Percentiles rank a stretch among this genome's conserved stretches.
phyloP scores from a whole-genome alignment of 2,329 filamentous ascomycete genomes.

The Penicillium sp. region DNA sequence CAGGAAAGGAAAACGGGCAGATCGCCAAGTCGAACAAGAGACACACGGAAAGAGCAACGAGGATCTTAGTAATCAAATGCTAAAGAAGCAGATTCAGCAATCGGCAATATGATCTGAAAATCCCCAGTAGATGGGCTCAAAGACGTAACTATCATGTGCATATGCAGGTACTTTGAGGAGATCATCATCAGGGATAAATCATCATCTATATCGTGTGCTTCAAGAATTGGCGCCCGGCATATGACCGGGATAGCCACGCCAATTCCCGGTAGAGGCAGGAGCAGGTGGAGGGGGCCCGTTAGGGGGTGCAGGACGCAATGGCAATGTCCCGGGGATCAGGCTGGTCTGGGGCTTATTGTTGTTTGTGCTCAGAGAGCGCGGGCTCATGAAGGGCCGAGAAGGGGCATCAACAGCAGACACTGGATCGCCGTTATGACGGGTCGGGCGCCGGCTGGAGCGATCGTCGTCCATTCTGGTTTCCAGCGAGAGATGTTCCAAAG shows the following conservation, averaged over 20 bases:
- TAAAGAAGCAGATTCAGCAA: neutral
- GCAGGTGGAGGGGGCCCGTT: slow-evolving; percentile 61
- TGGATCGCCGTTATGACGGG: slow-evolving; percentile 34
- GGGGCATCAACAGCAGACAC: slow-evolving; percentile 40
- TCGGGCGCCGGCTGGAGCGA: slow-evolving; percentile 29
- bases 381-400: slow-evolving; percentile 38
- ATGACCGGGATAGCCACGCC: slow-evolving; percentile 26
- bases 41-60: neutral
- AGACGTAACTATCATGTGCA: slow-evolving; percentile 7
- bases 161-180: slow-evolving; percentile 7
- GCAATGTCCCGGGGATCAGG: slow-evolving; percentile 59
- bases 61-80: neutral
- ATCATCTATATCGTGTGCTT: neutral
- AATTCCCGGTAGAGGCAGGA: slow-evolving; percentile 36
- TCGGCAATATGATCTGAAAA: neutral
- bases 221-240: slow-evolving; percentile 16
- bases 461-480: slow-evolving; percentile 39
- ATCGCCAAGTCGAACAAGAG: neutral
- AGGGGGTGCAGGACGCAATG: slow-evolving; percentile 63
- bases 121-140: neutral
- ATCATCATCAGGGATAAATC: neutral
- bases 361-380: slow-evolving; percentile 42
- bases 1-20: neutral
- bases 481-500: slow-evolving; percentile 47
- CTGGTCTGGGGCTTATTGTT: slow-evolving; percentile 36